A percentile compares a stretch with the other conserved stretches of the same genome.
These are phyloP conservation scores for Colletotrichum godetiae DNA, from an alignment of 2,329 filamentous ascomycete species.

Conservation along the genomic window DNA sequence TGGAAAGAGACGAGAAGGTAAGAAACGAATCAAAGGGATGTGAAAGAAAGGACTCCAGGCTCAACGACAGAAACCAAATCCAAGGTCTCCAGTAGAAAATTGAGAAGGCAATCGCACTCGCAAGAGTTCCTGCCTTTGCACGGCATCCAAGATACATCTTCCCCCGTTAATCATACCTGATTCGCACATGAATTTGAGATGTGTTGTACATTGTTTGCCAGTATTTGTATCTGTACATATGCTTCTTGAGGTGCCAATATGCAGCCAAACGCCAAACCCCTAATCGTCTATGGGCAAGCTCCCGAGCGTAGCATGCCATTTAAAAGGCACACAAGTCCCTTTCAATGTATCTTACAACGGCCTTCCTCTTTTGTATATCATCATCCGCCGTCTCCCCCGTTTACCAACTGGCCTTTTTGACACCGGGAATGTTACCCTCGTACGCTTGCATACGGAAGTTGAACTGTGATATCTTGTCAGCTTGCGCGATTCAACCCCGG, in stretches of 20 bases:
- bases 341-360: slow-evolving; percentile 19
- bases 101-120: neutral
- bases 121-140: neutral
- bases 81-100: neutral
- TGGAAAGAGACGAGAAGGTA: neutral
- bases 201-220: slow-evolving; percentile 19
- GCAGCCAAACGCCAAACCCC: slow-evolving; percentile 14
- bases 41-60: neutral
- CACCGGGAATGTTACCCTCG: slow-evolving; percentile 86
- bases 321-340: neutral
- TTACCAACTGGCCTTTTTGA: slow-evolving; percentile 97
- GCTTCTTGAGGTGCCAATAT: neutral
- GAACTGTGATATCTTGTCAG: slow-evolving; percentile 67
- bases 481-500: neutral
- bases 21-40: neutral
- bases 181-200: neutral
- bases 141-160: neutral
- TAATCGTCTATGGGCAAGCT: neutral
- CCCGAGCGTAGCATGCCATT: no score
- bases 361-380: neutral
- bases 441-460: slow-evolving; percentile 93
- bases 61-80: neutral
- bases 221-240: slow-evolving; percentile 19
- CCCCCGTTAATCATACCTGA: neutral
- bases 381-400: slow-evolving; percentile 3